A percentile compares a stretch with the other conserved stretches of the same genome.
These are phyloP conservation scores for Ramicandelaber brevisporus DNA, from an alignment of 192 early-diverging fungal genomes.

Conservation along the genomic window DNA sequence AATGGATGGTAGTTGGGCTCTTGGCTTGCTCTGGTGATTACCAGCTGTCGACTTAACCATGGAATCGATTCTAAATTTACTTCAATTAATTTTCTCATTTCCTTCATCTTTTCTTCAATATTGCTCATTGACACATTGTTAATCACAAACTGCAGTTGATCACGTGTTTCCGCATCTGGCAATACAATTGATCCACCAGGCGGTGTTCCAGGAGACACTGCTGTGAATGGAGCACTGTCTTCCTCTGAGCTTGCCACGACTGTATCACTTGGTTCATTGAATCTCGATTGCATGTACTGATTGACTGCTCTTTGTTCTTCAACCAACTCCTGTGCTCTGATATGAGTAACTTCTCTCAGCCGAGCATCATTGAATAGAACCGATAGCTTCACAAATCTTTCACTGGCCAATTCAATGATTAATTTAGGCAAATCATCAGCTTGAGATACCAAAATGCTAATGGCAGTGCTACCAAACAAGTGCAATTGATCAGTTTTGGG, in stretches of 20 bases:
- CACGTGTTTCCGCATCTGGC: slow-evolving; percentile 36
- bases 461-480: slow-evolving; percentile 67
- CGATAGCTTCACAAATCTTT: too few species aligned
- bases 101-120: slow-evolving; percentile 55
- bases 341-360: too few species aligned
- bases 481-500: slow-evolving; percentile 58
- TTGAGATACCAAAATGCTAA: slow-evolving; percentile 6
- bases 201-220: slow-evolving; percentile 3
- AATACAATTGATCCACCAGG: slow-evolving; percentile 7
- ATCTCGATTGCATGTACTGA: too few species aligned
- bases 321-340: too few species aligned
- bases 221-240: slow-evolving; percentile 3
- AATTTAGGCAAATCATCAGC: not conserved
- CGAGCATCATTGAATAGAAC: too few species aligned
- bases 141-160: slow-evolving; percentile 91
- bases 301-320: too few species aligned
- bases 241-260: too few species aligned
- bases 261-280: too few species aligned
- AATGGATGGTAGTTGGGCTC: slow-evolving; percentile 93
- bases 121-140: slow-evolving; percentile 86
- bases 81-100: slow-evolving; percentile 25
- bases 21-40: slow-evolving; percentile 84
- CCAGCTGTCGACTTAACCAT: slow-evolving; percentile 91
- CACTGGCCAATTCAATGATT: not conserved
- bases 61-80: slow-evolving; percentile 44